Base-by-base conservation (phyloP, 371 early-diverging fungal genomes). In the Rhizomucor pusillus region DNA sequence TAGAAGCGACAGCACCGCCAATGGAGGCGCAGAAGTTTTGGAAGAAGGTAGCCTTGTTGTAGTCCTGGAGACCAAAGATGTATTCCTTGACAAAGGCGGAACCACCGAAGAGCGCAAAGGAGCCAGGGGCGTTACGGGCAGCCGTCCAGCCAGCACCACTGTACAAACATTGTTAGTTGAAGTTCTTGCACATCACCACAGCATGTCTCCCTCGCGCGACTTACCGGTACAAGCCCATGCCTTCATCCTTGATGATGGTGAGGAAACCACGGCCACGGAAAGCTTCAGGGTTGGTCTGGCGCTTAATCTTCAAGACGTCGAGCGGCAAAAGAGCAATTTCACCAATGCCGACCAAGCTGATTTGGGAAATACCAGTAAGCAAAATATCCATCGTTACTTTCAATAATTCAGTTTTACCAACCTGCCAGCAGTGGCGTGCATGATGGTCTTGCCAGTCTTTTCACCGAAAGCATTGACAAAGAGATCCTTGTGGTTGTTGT, bases 71-170 rank as follows among this genome's bases (percentile, higher is more conserved):
- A 36, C 74, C 69, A 68, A 95, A 97, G 40, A 91, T 48, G 79
- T 90, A 89, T 69, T 96, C 96, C 85, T 98, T 98, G 45, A 92
- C 91, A 54, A 94, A 73, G 4, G 97, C 96, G 35, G 94, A 91
- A 12, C 93, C 97, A 62, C 98, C 98, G 69, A 98, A 78, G 58
- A 98, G 80, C 22, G 98, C 97, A 70, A 98, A 98, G 16, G 94
- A 94, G 33, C 98, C 98, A 25, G 97, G 97, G 0, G 98, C 97
- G 65, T 98, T 98, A 58, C 98, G 90, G 46, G 94, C 91, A 44
- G 94, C 93, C n/a, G 98, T 98, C 98, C 98, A 98, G 41, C 91
- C 85, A 46, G 95, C 96, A 47, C 98, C 98, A 58, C 92, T 85
- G 34, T 52, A 24, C 1, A 10, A 45, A 9, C 37, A 41, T 16